Percentiles rank a stretch among this genome's conserved stretches.
These are phyloP conservation scores for Diplosphaera chodatii DNA, from an alignment of 139 green algal species.

Conservation along the genomic window DNA sequence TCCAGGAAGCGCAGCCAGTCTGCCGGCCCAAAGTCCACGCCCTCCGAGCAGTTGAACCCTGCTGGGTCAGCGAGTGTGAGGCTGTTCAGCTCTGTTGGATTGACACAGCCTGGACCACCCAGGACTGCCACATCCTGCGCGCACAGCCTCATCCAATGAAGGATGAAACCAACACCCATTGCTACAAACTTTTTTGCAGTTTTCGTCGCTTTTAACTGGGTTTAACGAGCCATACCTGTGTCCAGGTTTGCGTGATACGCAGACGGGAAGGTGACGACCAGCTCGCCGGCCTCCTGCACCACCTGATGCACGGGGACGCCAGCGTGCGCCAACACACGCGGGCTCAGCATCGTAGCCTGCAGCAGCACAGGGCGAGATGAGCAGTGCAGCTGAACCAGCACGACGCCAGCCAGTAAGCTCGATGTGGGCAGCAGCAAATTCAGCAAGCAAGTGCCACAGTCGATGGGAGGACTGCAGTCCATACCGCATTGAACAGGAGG, in stretches of 20 bases:
- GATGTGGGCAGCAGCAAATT: no score
- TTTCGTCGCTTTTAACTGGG: no score
- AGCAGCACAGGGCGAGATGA: neutral
- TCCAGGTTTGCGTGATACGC: constrained; percentile 70
- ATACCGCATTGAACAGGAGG: constrained; percentile 73
- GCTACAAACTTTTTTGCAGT: no score
- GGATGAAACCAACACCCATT: no score
- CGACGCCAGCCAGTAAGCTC: no score
- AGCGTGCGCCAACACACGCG: constrained; percentile 26
- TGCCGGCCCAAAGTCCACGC: constrained; percentile 67
- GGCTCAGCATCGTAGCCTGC: constrained; percentile 57
- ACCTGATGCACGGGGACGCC: constrained; percentile 45
- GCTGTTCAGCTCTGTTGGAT: neutral
- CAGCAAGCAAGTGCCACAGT: neutral
- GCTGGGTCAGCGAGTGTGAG: neutral
- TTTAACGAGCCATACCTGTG: constrained; percentile 11
- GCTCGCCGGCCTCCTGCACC: constrained; percentile 56
- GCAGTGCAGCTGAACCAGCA: no score
- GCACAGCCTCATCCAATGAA: no score
- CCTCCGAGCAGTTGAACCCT: constrained; percentile 69
- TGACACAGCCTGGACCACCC: no score
- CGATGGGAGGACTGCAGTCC: neutral
- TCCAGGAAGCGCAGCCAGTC: constrained; percentile 74
- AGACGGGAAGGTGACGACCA: constrained; percentile 78
- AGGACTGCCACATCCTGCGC: no score